Evolutionary conservation across 208 protist species (phyloP), one percentile per base, ranked within the genome.

Genomic region (Crithidia bombi): DNA sequence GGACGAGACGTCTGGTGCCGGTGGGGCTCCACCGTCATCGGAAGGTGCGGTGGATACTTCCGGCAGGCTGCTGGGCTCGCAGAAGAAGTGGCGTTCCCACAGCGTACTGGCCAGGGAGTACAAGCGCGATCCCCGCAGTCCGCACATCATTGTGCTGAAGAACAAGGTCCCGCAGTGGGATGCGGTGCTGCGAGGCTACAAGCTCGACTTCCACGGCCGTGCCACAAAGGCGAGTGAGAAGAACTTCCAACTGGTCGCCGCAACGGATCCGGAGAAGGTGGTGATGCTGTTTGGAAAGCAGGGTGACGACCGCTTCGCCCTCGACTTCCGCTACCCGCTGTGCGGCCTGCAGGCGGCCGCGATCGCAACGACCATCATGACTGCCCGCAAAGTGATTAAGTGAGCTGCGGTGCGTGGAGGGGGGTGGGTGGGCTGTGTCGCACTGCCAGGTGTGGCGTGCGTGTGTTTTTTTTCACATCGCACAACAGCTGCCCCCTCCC

Each of bases 241-340:
- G 73, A 83, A 83, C 59, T 83, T 83, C 17, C 78, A 83, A 64
- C 73, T 83, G 54, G 78, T 83, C 50, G 35, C 78, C 17, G 41
- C 28, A 5, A 36, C 25, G 12, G 66, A 83, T 25, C 78, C 71
- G 26, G 55, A 70, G 41, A 83, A 83, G 78, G 78, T 83, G 38
- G 72, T 83, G 28, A 83, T 83, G 78, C 57, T 83, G 17, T 79
- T 83, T 38, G 78, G 78, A 19, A 78, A 79, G 65, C 71, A 83
- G 65, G 52, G 59, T 35, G 65, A 78, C 26, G 68, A 79, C 47
- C 71, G 73, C 15, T 83, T 69, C 28, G 70, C 78, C 15, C 55
- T 83, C 2, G 78, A 83, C 64, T 83, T 79, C 44, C 71, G 78
- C 55, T 79, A 74, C 62, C 78, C 78, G 2, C 67, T 83, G 1